A percentile compares a stretch with the other conserved stretches of the same genome.
Conservation (phyloP, 768 basidiomycete species). For the Boletus subparvulus region DNA sequence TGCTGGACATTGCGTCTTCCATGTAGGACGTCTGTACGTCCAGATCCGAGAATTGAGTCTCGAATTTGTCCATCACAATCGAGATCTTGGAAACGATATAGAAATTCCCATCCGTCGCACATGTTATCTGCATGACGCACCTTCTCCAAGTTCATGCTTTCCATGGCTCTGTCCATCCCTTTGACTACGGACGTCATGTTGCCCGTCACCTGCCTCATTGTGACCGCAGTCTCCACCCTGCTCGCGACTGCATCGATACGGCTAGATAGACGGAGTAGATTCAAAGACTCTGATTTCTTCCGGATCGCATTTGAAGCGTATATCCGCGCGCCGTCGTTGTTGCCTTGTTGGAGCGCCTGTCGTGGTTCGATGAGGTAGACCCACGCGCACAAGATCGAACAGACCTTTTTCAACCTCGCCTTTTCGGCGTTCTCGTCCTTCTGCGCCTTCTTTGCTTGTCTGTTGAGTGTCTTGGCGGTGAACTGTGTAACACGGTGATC, state of each 20-base stretch:
- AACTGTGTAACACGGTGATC: conserved; percentile 54
- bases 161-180: conserved; percentile 99
- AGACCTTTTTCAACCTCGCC: conserved; percentile 87
- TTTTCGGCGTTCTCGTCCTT: conserved; percentile 94
- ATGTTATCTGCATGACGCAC: conserved; percentile 44
- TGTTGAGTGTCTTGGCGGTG: conserved; percentile 92
- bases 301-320: conserved; percentile 98
- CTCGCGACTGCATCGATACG: conserved; percentile 97
- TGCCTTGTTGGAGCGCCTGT: conserved; percentile 94
- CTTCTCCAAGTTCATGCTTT: conserved; percentile 96
- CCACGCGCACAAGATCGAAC: conserved; percentile 4
- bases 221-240: conserved; percentile 96
- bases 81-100: conserved; percentile 66
- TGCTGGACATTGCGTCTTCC: conserved; percentile 94
- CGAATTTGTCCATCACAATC: conserved; percentile 98
- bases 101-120: background rate
- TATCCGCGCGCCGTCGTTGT: conserved; percentile 95
- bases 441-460: conserved; percentile 96
- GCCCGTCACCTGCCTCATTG: conserved; percentile 94
- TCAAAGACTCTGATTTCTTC: conserved; percentile 94
- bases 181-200: conserved; percentile 96
- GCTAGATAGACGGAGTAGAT: conserved; percentile 85
- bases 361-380: background rate
- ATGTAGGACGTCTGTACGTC: conserved; percentile 98
- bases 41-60: conserved; percentile 91